Evolutionary conservation across 2,329 filamentous ascomycete genomes (phyloP).

Genomic region (Neoscytalidium dimidiatum): DNA sequence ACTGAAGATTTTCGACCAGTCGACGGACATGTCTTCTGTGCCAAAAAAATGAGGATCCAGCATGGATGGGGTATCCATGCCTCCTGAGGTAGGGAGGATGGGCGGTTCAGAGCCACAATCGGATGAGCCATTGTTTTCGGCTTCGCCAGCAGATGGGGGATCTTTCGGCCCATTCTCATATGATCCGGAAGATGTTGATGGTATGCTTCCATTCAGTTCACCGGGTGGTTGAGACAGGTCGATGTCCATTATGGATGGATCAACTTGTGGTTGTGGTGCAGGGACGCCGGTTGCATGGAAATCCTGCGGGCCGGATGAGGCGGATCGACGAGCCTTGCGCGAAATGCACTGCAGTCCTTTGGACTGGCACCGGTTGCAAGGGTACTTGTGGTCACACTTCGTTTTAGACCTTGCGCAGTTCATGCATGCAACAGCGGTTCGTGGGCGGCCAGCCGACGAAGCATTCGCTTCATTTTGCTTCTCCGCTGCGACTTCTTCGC

Average conservation of each 20-base stretch:
- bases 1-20: neutral
- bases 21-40: neutral
- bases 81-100: neutral
- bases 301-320: neutral
- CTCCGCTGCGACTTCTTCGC: neutral
- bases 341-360: neutral
- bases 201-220: neutral
- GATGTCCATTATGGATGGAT: neutral
- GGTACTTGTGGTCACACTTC: neutral
- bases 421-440: neutral
- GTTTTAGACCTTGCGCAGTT: neutral
- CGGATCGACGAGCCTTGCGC: neutral
- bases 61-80: neutral
- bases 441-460: neutral
- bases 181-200: neutral
- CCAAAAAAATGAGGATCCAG: neutral
- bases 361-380: neutral
- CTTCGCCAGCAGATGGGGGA: neutral
- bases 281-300: neutral
- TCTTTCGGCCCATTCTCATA: neutral
- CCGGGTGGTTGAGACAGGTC: neutral
- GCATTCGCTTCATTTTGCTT: neutral
- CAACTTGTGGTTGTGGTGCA: neutral
- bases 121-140: neutral
- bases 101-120: neutral